Evolutionary conservation across 225 moss, liverwort and hornwort species (phyloP).

Genomic region (Lunularia cruciata): DNA sequence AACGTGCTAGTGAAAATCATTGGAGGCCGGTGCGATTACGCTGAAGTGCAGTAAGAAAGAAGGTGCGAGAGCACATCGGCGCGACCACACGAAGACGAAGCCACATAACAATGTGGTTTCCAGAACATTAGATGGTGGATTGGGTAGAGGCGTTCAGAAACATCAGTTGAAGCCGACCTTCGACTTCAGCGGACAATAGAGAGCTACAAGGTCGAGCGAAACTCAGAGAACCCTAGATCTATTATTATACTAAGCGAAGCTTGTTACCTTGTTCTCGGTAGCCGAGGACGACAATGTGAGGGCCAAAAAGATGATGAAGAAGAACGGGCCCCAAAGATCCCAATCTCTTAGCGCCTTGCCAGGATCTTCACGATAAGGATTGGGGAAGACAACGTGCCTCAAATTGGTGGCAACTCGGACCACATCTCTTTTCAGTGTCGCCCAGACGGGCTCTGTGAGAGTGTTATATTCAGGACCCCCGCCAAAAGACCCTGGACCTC

Average conservation of each 20-base stretch:
- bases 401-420: constrained; percentile 75
- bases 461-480: constrained; percentile 84
- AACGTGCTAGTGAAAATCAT: too few species aligned
- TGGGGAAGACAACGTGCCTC: constrained; percentile 93
- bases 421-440: constrained; percentile 83
- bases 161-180: too few species aligned
- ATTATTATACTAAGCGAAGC: not conserved
- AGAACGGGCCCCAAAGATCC: constrained; percentile 99
- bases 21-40: too few species aligned
- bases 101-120: too few species aligned
- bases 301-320: constrained; percentile 95
- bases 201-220: not conserved
- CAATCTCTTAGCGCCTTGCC: constrained; percentile 96
- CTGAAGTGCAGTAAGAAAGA: too few species aligned
- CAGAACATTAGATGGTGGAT: too few species aligned
- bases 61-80: too few species aligned
- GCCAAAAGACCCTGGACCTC: constrained; percentile 57
- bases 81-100: too few species aligned
- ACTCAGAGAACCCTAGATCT: constrained; percentile 30
- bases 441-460: constrained; percentile 92
- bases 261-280: constrained; percentile 61
- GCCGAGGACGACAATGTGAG: constrained; percentile 86
- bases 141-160: too few species aligned
- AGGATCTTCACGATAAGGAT: constrained; percentile 92
- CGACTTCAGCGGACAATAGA: too few species aligned